These are phyloP conservation scores for Aspergillus nanangensis DNA, from an alignment of 495 filamentous ascomycete genomes.

Conservation along the genomic window DNA sequence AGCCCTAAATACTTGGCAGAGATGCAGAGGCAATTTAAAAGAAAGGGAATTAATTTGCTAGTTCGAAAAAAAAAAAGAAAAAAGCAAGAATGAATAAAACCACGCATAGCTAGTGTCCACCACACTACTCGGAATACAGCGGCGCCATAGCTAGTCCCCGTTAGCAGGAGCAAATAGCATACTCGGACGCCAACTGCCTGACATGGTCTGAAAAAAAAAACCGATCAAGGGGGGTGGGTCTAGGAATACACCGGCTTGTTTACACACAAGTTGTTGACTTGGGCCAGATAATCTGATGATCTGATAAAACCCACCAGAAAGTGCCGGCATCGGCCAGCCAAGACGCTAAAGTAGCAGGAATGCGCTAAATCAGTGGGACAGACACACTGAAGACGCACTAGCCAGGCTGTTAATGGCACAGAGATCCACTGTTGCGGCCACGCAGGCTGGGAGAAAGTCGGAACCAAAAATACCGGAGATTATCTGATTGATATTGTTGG, in stretches of 20 bases:
- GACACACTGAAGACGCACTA: too few relatives aligned
- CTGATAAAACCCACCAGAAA: slow-evolving; percentile 1
- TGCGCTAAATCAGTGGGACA: too few relatives aligned
- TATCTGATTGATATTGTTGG: background rate
- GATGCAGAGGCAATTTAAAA: background rate
- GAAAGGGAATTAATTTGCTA: too few relatives aligned
- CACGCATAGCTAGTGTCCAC: too few relatives aligned
- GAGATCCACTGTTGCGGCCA: too few relatives aligned
- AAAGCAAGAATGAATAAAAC: background rate
- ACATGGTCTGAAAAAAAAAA: too few relatives aligned
- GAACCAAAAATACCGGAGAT: background rate
- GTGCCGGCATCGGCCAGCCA: background rate
- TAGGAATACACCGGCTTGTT: background rate
- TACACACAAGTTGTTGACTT: background rate
- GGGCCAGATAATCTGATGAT: slow-evolving; percentile 2
- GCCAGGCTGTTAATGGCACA: too few relatives aligned
- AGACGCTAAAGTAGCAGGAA: too few relatives aligned
- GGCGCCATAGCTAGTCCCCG: too few relatives aligned
- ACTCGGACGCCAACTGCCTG: too few relatives aligned
- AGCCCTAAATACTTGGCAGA: background rate
- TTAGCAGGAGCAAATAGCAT: too few relatives aligned
- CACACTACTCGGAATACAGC: too few relatives aligned
- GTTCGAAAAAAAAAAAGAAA: background rate
- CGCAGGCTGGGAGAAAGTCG: background rate
- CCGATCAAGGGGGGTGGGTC: background rate